Evolutionary conservation across 1,284 basidiomycete species (phyloP), one percentile per base, ranked within the genome.

Genomic region (Kalmanozyma brasiliensis): DNA sequence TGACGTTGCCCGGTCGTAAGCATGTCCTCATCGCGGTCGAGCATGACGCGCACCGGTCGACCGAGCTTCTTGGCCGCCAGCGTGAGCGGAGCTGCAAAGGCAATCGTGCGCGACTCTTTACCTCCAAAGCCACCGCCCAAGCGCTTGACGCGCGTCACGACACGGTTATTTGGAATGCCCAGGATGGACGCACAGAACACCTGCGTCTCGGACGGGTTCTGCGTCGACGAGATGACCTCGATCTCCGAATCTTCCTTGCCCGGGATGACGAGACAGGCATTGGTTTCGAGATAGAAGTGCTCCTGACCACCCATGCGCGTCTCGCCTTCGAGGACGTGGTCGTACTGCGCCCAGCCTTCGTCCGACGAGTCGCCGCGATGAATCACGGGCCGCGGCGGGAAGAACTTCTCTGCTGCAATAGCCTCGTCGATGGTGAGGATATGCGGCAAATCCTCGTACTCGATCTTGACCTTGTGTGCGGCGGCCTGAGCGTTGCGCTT

Each of bases 1-100:
- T 83, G 82, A 3, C 83, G 74, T 52, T 83, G 82, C 29, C 83
- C 83, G 3, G 74, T 75, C 13, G 73, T 77, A 34, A 76, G 69
- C 72, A 83, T 83, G 53, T 83, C 82, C 44, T 79, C 82, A 63
- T 82, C 78, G 11, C 83, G 75, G 37, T 83, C 82, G 35, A 83
- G 71, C 76, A 79, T 79, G 48, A 76, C 76, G 17, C 83, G 74
- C 4, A 83, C 78, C 0, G 83, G 81, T 30, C 79, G 66, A 9
- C 77, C 73, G 8, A 66, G 46, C 52, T 82, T 82, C 41, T 76
- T 68, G 7, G 82, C 82, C 1, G 80, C 81, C 11, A 83, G 13
- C 51, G 73, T 35, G 59, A 82, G n/a, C 48, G 68, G 46, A 72
- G 66, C 69, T 4, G 75, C 62, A 33, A 73, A 65, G 11, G 70